A percentile compares a stretch with the other conserved stretches of the same genome.
These are phyloP conservation scores for Saccharomycopsis amapae DNA, from an alignment of 805 yeast genomes.

Conservation along the genomic window DNA sequence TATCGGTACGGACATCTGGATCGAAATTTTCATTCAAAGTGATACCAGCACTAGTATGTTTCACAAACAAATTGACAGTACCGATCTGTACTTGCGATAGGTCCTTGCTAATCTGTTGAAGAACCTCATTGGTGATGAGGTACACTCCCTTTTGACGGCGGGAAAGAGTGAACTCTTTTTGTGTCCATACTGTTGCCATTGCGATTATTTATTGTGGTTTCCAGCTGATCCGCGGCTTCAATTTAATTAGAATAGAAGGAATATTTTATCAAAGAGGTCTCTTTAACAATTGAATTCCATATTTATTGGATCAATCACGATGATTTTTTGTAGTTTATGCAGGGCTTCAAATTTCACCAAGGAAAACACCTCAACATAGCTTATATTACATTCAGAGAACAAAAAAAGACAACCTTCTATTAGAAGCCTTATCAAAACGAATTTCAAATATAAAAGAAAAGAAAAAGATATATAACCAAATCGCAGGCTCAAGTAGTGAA, in stretches of 20 bases:
- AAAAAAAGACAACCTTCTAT: too few relatives aligned
- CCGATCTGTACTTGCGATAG: constrained; percentile 56
- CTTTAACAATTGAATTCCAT: too few relatives aligned
- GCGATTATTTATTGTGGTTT: background rate
- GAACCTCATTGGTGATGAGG: constrained; percentile 62
- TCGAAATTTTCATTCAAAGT: constrained; percentile 77
- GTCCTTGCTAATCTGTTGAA: constrained; percentile 45
- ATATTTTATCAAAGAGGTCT: too few relatives aligned
- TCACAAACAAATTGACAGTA: constrained; percentile 55
- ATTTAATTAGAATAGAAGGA: too few relatives aligned
- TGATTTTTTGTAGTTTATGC: too few relatives aligned
- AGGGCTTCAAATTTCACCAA: too few relatives aligned
- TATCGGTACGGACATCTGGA: constrained; percentile 65
- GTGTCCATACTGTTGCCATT: constrained; percentile 9
- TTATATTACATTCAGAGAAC: too few relatives aligned
- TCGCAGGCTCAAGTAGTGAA: constrained; percentile 5
- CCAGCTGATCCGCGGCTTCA: too few relatives aligned
- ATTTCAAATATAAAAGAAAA: too few relatives aligned
- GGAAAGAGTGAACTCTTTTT: constrained; percentile 17
- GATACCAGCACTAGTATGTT: constrained; percentile 75
- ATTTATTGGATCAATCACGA: too few relatives aligned
- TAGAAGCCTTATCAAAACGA: too few relatives aligned
- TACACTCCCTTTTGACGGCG: constrained; percentile 44
- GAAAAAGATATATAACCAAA: background rate
- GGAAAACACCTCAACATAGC: too few relatives aligned